Conservation (phyloP, 106 monocot genomes). For the Ottelia alismoides region DNA sequence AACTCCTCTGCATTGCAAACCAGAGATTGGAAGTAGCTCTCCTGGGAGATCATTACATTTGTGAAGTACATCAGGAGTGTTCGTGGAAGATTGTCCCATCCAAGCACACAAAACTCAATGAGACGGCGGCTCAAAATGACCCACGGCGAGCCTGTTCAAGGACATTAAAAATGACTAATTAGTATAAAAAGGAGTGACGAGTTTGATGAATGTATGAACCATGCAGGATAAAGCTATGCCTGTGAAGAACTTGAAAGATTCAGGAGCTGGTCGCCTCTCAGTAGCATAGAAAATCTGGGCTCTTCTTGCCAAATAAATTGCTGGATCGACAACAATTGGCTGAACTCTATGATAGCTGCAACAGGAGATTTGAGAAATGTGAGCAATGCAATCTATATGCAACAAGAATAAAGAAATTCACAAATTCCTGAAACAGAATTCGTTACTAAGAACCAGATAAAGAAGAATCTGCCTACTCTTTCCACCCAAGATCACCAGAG, state of each 20-base stretch:
- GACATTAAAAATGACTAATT: neutral
- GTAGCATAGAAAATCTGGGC: slow-evolving; percentile 21
- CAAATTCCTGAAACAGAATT: no score
- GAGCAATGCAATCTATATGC: neutral
- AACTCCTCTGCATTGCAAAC: slow-evolving; percentile 40
- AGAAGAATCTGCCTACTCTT: slow-evolving; percentile 33
- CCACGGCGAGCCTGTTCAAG: slow-evolving; percentile 73
- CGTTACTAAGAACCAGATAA: neutral
- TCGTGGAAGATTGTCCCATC: slow-evolving; percentile 51
- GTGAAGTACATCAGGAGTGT: slow-evolving; percentile 42
- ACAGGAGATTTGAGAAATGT: neutral
- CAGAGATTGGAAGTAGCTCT: slow-evolving; percentile 49
- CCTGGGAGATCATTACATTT: slow-evolving; percentile 33
- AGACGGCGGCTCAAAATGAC: slow-evolving; percentile 42
- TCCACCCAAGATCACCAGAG: slow-evolving; percentile 55
- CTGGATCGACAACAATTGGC: slow-evolving; percentile 29
- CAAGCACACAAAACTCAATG: slow-evolving; percentile 39
- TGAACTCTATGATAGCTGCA: slow-evolving; percentile 67
- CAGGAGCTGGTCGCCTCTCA: slow-evolving; percentile 10
- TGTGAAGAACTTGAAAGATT: slow-evolving; percentile 34
- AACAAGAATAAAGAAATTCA: neutral
- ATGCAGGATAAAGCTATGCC: slow-evolving; percentile 2
- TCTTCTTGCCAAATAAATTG: slow-evolving; percentile 24
- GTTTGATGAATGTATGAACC: neutral
- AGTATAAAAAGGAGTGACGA: neutral